Base-by-base conservation (phyloP, 768 basidiomycete species). In the Panaeolus papilionaceus region DNA sequence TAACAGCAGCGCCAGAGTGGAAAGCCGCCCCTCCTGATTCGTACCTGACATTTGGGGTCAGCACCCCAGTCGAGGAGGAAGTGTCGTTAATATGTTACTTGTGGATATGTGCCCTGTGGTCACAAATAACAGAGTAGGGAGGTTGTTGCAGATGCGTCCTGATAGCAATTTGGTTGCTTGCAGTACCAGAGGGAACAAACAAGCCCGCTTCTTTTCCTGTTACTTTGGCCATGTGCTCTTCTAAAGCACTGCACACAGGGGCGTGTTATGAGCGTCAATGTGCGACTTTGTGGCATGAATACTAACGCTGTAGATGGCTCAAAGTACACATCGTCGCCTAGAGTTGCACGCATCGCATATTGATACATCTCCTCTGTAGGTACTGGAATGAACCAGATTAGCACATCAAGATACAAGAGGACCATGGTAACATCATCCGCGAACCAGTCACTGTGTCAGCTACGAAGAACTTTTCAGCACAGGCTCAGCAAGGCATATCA, bases 11-110 rank as follows among this genome's bases (percentile, higher is more conserved):
- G 39, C 89, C 88, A 64, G 89, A 88, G 78, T 93, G 89, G 80
- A 91, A 92, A 0, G 95, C 95, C 49, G 91, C 84, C n/a, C 96
- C 97, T n/a, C 97, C 95, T 18, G 93, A 92, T 78, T 96, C 94
- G 71, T 93, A 92, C 69, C 89, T 92, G 64, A 10, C 54, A 33
- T 40, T 51, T 14, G 42, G 26, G 64, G 42, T 63, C 62, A 28
- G 64, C 45, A 65, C 67, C 33, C 49, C 4, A 64, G 11, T 20
- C 18, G 10, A 20, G 44, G 2, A 11, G 14, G 12, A 16, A 9
- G 1, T 12, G 20, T 9, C 47, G 16, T 18, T 44, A 14, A 5
- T 40, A 1, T 10, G 2, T 4, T 68, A 89, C 88, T 84, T 89
- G 79, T 91, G 84, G 47, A 97, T 91, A 74, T 97, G 96, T 18